Evolutionary conservation across 2,329 filamentous ascomycete genomes (phyloP).

Genomic region (Xylaria digitata): DNA sequence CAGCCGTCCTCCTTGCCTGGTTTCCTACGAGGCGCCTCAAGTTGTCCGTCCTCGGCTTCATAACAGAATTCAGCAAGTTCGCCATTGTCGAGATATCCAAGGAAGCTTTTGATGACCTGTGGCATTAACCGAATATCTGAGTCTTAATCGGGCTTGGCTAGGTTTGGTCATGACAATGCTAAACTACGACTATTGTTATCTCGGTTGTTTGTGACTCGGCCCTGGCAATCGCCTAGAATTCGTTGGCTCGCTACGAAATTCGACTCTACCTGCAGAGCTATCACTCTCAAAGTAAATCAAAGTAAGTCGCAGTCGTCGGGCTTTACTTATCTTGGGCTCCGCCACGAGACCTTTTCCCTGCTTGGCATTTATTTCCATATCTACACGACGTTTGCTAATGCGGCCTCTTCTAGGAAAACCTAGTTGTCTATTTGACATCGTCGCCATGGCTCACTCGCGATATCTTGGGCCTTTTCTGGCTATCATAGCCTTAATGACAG

Average conservation of each 20-base stretch:
- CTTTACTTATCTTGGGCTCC: constrained; percentile 12
- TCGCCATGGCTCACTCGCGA: constrained; percentile 42
- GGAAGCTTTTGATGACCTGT: constrained; percentile 14
- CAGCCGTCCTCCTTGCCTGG: constrained; percentile 25
- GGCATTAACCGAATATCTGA: constrained; percentile 12
- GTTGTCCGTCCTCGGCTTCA: constrained; percentile 2
- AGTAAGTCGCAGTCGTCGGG: constrained; percentile 20
- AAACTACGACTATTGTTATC: constrained; percentile 31
- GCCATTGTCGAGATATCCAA: constrained; percentile 20
- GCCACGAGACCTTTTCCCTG: neutral
- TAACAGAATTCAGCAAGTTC: constrained; percentile 13
- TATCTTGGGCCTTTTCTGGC: constrained; percentile 41
- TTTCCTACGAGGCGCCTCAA: constrained; percentile 9
- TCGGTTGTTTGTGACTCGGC: constrained; percentile 38
- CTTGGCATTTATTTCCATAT: neutral
- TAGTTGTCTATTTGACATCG: neutral
- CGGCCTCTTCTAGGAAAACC: constrained; percentile 4
- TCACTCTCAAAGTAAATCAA: constrained; percentile 16
- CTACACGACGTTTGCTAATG: constrained; percentile 20
- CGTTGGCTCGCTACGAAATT: constrained; percentile 10
- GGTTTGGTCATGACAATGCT: constrained; percentile 37
- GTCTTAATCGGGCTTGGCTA: constrained; percentile 29
- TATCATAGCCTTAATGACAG: constrained; percentile 40
- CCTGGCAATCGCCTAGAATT: constrained; percentile 24
- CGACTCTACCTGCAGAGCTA: constrained; percentile 4